Evolutionary conservation across 2,329 filamentous ascomycete genomes (phyloP).

Genomic region (Ambrosiella beaveri): DNA sequence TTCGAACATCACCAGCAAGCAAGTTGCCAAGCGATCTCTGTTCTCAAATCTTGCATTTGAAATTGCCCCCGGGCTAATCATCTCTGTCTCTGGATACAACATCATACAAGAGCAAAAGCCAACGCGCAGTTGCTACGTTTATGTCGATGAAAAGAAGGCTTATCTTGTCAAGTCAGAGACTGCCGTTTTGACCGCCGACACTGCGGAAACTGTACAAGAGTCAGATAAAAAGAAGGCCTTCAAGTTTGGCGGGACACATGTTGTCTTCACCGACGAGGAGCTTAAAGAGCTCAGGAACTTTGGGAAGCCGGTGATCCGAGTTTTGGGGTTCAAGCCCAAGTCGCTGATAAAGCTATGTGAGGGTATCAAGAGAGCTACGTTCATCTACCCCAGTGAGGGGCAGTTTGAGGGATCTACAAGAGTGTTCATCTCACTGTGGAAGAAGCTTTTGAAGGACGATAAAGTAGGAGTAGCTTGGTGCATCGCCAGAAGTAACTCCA

Average conservation of each 20-base stretch:
- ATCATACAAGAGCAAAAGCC: constrained; percentile 70
- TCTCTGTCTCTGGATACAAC: constrained; percentile 88
- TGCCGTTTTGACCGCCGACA: constrained; percentile 60
- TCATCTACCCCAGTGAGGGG: constrained; percentile 86
- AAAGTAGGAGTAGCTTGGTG: constrained; percentile 86
- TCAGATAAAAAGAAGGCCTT: constrained; percentile 77
- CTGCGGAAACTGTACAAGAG: constrained; percentile 58
- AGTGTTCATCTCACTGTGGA: constrained; percentile 79
- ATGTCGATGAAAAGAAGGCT: constrained; percentile 67
- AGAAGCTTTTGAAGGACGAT: constrained; percentile 62
- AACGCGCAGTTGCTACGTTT: constrained; percentile 71
- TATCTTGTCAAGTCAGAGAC: constrained; percentile 65
- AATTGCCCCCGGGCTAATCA: constrained; percentile 64
- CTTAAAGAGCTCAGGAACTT: constrained; percentile 62
- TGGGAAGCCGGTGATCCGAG: constrained; percentile 64
- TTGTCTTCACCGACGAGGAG: constrained; percentile 75
- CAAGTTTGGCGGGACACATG: constrained; percentile 83
- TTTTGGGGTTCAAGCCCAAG: constrained; percentile 85
- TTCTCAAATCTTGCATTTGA: constrained; percentile 82
- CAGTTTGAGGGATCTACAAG: constrained; percentile 80
- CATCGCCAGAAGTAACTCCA: constrained; percentile 62
- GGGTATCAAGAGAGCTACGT: constrained; percentile 68
- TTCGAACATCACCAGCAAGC: constrained; percentile 79
- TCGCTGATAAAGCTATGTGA: constrained; percentile 65
- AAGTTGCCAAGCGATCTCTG: constrained; percentile 65